Evolutionary conservation across 2,329 filamentous ascomycete species (phyloP).

Genomic region (Penicillium sp.): DNA sequence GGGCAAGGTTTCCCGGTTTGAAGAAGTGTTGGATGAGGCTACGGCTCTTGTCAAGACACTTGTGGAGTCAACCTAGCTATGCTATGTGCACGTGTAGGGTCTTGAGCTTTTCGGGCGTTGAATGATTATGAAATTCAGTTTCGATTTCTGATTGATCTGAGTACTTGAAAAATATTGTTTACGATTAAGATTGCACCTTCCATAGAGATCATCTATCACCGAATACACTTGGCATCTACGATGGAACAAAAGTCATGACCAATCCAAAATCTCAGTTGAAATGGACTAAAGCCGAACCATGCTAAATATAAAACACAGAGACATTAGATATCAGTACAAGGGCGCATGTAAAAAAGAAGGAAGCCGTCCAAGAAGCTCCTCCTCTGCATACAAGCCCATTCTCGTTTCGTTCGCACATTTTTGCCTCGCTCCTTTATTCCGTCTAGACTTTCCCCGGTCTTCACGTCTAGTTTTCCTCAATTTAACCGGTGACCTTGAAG

Average conservation of each 20-base stretch:
- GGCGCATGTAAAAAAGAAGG: conserved; percentile 11
- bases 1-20: background rate
- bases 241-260: background rate
- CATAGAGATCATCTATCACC: background rate
- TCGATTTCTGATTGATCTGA: background rate
- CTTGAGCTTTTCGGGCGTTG: background rate
- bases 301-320: conserved; percentile 33
- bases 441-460: conserved; percentile 1
- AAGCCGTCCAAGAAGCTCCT: background rate
- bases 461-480: background rate
- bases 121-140: background rate
- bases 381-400: background rate
- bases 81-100: background rate
- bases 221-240: background rate
- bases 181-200: background rate
- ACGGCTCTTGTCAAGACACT: background rate
- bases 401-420: conserved; percentile 1
- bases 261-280: conserved; percentile 29
- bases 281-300: conserved; percentile 30
- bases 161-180: background rate
- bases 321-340: conserved; percentile 36
- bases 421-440: conserved; percentile 7
- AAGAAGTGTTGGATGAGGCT: conserved; percentile 4
- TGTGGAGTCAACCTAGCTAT: conserved; percentile 1
- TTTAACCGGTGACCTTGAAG: conserved; percentile 56